Conservation (phyloP, 2,329 filamentous ascomycete genomes). For the Pseudohalonectria lignicola region DNA sequence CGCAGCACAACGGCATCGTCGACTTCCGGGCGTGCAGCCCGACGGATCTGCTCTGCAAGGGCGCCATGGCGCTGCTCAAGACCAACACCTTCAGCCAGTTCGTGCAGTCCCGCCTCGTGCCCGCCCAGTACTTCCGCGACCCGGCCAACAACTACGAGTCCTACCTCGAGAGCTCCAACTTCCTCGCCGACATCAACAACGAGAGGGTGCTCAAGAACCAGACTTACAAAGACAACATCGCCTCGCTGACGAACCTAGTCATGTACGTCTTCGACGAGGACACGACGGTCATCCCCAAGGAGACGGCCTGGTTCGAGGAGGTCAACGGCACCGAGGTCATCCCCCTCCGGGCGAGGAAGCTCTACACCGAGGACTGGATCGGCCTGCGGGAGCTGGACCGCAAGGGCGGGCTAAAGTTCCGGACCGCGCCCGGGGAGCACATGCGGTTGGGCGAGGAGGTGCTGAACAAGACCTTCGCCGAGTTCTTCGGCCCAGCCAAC, state of each 20-base stretch:
- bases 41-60: slow-evolving; percentile 71
- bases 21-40: slow-evolving; percentile 65
- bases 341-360: slow-evolving; percentile 52
- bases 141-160: slow-evolving; percentile 46
- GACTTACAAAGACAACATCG: slow-evolving; percentile 62
- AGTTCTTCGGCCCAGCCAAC: slow-evolving; percentile 50
- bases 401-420: slow-evolving; percentile 68
- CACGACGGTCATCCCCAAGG: slow-evolving; percentile 75
- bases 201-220: slow-evolving; percentile 67
- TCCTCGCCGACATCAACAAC: slow-evolving; percentile 93
- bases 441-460: slow-evolving; percentile 66
- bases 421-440: slow-evolving; percentile 63
- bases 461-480: slow-evolving; percentile 53
- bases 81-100: slow-evolving; percentile 70
- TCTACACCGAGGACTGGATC: slow-evolving; percentile 92
- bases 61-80: slow-evolving; percentile 66
- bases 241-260: slow-evolving; percentile 62
- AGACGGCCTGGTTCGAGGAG: slow-evolving; percentile 84
- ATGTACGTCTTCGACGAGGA: slow-evolving; percentile 89
- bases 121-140: slow-evolving; percentile 89
- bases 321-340: slow-evolving; percentile 62
- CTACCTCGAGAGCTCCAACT: slow-evolving; percentile 76
- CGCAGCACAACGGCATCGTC: slow-evolving; percentile 84
- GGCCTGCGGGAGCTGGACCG: slow-evolving; percentile 71
- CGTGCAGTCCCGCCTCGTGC: slow-evolving; percentile 72